These are phyloP conservation scores for Rhodofomes roseus DNA, from an alignment of 1,284 basidiomycete genomes.

Conservation along the genomic window DNA sequence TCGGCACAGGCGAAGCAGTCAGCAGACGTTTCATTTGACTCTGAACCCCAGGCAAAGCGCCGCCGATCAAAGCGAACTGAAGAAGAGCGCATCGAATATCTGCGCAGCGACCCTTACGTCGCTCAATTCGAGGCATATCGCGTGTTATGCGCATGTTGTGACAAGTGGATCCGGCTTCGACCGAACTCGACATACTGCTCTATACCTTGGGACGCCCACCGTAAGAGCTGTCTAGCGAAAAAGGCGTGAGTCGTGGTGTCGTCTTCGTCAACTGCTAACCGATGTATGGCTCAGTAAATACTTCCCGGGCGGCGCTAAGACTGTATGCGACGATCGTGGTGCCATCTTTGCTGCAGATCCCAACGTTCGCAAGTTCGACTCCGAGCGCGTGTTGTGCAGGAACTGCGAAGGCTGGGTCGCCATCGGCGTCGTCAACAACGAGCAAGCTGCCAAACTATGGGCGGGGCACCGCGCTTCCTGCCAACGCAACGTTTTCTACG, in stretches of 20 bases:
- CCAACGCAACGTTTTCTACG: constrained; percentile 14
- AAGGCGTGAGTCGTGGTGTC: constrained; percentile 45
- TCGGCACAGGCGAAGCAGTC: constrained; percentile 7
- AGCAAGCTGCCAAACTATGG: constrained; percentile 29
- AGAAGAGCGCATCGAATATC: constrained; percentile 72
- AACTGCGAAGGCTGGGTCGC: constrained; percentile 64
- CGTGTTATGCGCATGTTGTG: constrained; percentile 71
- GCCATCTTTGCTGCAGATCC: constrained; percentile 57
- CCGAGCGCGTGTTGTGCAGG: constrained; percentile 64
- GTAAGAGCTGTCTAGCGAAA: constrained; percentile 71
- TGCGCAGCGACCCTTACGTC: constrained; percentile 71
- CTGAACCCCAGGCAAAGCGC: constrained; percentile 35
- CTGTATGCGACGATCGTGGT: constrained; percentile 47
- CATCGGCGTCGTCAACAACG: constrained; percentile 30
- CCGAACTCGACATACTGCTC: constrained; percentile 81
- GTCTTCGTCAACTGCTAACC: not conserved
- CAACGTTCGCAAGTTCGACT: constrained; percentile 65
- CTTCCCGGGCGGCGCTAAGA: constrained; percentile 20
- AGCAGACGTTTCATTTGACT: constrained; percentile 18
- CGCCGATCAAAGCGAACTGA: constrained; percentile 74
- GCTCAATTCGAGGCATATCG: constrained; percentile 74
- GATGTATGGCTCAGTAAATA: constrained; percentile 8
- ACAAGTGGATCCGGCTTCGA: constrained; percentile 77
- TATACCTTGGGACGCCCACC: constrained; percentile 81
- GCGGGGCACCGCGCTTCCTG: constrained; percentile 28